Base-by-base conservation (phyloP, 345 rosid species). In the Excoecaria cochinchinensis region DNA sequence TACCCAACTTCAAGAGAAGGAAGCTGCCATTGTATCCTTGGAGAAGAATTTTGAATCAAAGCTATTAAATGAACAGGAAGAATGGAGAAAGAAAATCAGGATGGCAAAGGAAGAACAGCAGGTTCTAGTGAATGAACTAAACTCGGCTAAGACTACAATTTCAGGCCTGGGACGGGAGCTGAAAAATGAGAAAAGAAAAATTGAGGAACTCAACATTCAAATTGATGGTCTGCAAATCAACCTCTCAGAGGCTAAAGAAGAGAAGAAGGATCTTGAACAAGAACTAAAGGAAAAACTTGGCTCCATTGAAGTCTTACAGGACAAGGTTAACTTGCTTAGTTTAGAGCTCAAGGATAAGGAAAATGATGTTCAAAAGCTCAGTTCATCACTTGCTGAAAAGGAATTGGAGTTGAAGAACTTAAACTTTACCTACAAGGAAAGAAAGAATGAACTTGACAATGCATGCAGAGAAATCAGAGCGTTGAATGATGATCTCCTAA, bases 111-210 rank as follows among this genome's bases (percentile, higher is more conserved):
- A 88, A 69, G 98, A 91, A 44, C 83, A 87, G 59, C 81, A 78
- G 73, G 79, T 85, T 78, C 68, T 93, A 50, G 46, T 76, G 76
- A 83, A 81, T 76, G 90, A 86, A 86, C 79, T 95, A 55, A 88
- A 75, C 73, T 84, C 88, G 52, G 98, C 98, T 6, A 89, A 90
- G 74, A 80, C 75, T 58, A 78, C 87, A 53, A 85, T 90, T 78
- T 44, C 85, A 62, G 90, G 82, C 50, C 81, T 93, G 74, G 99
- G 90, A 62, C 84, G 77, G 77, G 98, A 92, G 87, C 88, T 93
- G 55, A 85, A 81, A 81, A 82, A 89, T 31, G 91, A 93, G 76
- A 92, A 87, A 84, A 87, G 62, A 77, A 53, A 76, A 71, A 73
- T 87, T 15, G 90, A 86, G 50, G 86, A 87, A 70, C 86, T 93